These are phyloP conservation scores for Noccaea caerulescens DNA, from an alignment of 345 rosid species.

Conservation along the genomic window DNA sequence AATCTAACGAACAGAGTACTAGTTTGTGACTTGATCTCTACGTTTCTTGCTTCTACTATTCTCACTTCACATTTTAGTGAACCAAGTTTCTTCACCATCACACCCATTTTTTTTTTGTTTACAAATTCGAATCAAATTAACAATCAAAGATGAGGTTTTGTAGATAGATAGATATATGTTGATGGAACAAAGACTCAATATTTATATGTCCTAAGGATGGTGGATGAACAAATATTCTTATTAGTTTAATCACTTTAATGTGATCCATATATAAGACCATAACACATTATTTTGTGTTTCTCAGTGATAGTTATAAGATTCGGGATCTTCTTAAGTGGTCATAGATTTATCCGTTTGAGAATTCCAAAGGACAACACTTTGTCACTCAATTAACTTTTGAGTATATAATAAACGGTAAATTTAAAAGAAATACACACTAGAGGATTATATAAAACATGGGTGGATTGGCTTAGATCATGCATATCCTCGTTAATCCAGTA, in stretches of 20 bases:
- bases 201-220: constrained; percentile 33
- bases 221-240: constrained; percentile 1
- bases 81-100: constrained; percentile 24
- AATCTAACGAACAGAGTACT: constrained; percentile 63
- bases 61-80: constrained; percentile 61
- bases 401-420: background rate
- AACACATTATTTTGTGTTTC: constrained; percentile 4
- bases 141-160: constrained; percentile 19
- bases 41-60: constrained; percentile 72
- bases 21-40: constrained; percentile 47
- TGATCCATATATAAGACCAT: background rate
- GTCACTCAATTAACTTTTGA: constrained; percentile 22
- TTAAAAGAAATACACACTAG: background rate
- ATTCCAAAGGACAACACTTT: constrained; percentile 37
- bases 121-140: constrained; percentile 1
- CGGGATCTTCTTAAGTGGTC: constrained; percentile 38
- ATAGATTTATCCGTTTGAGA: constrained; percentile 26
- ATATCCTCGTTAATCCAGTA: constrained; percentile 30
- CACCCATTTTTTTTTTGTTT: constrained; percentile 45
- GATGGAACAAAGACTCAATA: constrained; percentile 29
- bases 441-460: constrained; percentile 8
- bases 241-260: constrained; percentile 12
- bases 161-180: constrained; percentile 37
- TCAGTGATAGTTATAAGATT: constrained; percentile 33
- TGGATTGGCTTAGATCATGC: constrained; percentile 32